A percentile compares a stretch with the other conserved stretches of the same genome.
Evolutionary conservation across 805 yeast species (phyloP).

Genomic region (Yarrowia sp.): DNA sequence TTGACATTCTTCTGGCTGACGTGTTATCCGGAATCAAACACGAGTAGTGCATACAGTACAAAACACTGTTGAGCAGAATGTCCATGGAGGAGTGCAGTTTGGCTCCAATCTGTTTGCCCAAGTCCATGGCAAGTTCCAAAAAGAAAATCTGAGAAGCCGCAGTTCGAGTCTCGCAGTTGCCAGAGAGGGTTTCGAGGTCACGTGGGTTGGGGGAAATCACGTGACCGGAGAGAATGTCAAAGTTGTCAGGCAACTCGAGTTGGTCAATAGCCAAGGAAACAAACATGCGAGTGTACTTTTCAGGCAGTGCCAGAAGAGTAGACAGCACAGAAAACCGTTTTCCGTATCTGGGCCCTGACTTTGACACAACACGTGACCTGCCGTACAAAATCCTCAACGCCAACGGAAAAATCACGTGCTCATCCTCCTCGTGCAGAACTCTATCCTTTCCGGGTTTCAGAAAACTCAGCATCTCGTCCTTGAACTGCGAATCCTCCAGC

Average conservation of each 20-base stretch:
- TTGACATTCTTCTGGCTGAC: slow-evolving; percentile 66
- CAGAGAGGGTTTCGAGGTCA: neutral
- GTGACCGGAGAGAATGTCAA: neutral
- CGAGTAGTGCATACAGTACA: slow-evolving; percentile 58
- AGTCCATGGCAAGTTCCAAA: slow-evolving; percentile 57
- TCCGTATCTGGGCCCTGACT: slow-evolving; percentile 69
- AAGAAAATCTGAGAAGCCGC: slow-evolving; percentile 19
- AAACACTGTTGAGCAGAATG: slow-evolving; percentile 62
- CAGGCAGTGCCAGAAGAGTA: slow-evolving; percentile 50
- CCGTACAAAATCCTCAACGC: slow-evolving; percentile 84
- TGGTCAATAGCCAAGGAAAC: slow-evolving; percentile 66
- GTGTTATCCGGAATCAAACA: slow-evolving; percentile 54
- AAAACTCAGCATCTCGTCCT: slow-evolving; percentile 80
- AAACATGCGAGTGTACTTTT: slow-evolving; percentile 62
- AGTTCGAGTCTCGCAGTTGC: slow-evolving; percentile 30
- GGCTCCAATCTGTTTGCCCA: slow-evolving; percentile 65
- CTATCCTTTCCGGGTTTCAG: slow-evolving; percentile 59
- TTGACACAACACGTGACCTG: slow-evolving; percentile 70
- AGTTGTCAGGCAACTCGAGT: slow-evolving; percentile 48
- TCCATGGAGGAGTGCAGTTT: slow-evolving; percentile 59
- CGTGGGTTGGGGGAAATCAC: neutral
- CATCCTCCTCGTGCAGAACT: slow-evolving; percentile 66
- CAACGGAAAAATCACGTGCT: slow-evolving; percentile 67
- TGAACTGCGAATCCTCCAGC: slow-evolving; percentile 80
- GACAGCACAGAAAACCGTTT: slow-evolving; percentile 56